Conservation (phyloP, 192 early-diverging fungal species). For the Rhizophagus clarus region DNA sequence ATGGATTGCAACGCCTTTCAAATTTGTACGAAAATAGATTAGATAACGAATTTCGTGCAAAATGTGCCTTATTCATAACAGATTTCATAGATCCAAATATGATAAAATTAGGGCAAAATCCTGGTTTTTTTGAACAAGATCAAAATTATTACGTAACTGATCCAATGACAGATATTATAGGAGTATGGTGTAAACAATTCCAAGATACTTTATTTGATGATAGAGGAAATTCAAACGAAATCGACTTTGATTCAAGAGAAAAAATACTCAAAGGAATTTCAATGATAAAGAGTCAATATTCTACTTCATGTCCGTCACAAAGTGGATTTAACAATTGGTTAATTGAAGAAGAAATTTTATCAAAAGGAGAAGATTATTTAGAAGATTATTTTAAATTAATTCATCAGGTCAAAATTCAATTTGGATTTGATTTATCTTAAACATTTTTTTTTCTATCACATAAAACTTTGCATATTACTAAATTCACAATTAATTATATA, state of each 20-base stretch:
- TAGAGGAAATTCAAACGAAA: not conserved
- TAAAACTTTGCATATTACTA: no score
- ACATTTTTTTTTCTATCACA: no score
- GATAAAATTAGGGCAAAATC: not conserved
- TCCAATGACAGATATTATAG: not conserved
- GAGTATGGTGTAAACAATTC: constrained; percentile 9
- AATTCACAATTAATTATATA: no score
- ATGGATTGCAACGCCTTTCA: constrained; percentile 5
- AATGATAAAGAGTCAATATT: constrained; percentile 28
- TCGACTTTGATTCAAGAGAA: constrained; percentile 18
- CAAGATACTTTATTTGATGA: constrained; percentile 14
- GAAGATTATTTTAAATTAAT: constrained; percentile 27
- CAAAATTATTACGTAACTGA: not conserved
- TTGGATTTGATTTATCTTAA: not conserved
- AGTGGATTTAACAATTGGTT: constrained; percentile 15
- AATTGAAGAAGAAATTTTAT: not conserved
- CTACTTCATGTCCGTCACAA: not conserved
- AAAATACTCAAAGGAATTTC: constrained; percentile 16
- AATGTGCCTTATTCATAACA: constrained; percentile 25
- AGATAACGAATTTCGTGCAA: constrained; percentile 19
- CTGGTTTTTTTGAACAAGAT: not conserved
- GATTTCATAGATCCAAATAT: constrained; percentile 31
- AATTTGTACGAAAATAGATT: not conserved
- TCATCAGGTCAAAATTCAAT: not conserved
- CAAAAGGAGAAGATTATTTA: constrained; percentile 5